Percentiles rank a stretch among this genome's conserved stretches.
These are phyloP conservation scores for Clavaria fumosa DNA, from an alignment of 768 basidiomycete genomes.

Conservation along the genomic window DNA sequence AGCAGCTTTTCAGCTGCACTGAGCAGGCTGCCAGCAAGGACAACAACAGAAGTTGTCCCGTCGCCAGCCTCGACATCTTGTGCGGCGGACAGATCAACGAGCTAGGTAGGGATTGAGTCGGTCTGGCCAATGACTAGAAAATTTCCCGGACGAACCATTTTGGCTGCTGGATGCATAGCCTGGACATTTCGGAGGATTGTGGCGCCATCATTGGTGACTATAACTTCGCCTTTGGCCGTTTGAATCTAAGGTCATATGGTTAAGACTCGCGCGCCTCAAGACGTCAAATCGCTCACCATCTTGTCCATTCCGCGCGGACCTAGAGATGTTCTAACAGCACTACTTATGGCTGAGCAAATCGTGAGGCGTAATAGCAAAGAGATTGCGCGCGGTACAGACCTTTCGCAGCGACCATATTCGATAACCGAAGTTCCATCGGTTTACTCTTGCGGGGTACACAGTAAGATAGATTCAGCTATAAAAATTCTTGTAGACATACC, in stretches of 20 bases:
- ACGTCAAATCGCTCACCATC: conserved; percentile 52
- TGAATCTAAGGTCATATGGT: conserved; percentile 78
- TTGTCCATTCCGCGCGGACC: conserved; percentile 99
- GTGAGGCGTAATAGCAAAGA: conserved; percentile 8
- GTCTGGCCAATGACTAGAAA: conserved; percentile 2
- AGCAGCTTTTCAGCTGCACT: conserved; percentile 96
- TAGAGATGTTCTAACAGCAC: conserved; percentile 91
- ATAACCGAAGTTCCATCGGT: conserved; percentile 93
- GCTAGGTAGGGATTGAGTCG: conserved; percentile 27
- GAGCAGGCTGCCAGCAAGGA: conserved; percentile 84
- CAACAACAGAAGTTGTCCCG: conserved; percentile 95
- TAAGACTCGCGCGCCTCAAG: conserved; percentile 6
- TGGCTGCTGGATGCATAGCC: conserved; percentile 93
- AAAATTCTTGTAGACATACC: conserved; percentile 23
- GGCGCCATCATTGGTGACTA: conserved; percentile 97
- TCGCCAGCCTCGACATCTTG: conserved; percentile 99
- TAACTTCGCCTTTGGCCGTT: conserved; percentile 90
- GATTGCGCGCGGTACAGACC: conserved; percentile 27
- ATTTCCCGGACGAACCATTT: conserved; percentile 54
- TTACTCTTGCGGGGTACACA: conserved; percentile 69
- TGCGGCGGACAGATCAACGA: conserved; percentile 93
- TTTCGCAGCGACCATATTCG: conserved; percentile 97
- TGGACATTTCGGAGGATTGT: conserved; percentile 94
- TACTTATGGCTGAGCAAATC: conserved; percentile 65
- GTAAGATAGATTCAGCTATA: conserved; percentile 7